Conservation (phyloP, 2,329 filamentous ascomycete species). For the Amauroascus verrucosus region DNA sequence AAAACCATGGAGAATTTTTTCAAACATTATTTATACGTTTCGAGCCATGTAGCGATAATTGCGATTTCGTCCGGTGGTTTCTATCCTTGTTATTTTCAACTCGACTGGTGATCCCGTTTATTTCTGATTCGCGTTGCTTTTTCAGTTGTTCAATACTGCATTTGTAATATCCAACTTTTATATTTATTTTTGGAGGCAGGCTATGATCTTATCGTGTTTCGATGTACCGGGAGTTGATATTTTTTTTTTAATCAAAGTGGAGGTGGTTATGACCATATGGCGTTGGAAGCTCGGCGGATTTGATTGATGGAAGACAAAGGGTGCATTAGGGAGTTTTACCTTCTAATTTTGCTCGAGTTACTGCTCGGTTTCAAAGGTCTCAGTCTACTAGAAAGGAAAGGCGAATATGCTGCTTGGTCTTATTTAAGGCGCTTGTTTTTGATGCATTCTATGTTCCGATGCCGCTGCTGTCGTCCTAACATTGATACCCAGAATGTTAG, state of each 20-base stretch:
- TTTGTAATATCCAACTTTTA: conserved; percentile 2
- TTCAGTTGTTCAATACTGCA: not conserved
- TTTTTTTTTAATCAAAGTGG: not conserved
- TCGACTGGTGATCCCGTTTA: not conserved
- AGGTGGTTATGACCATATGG: not conserved
- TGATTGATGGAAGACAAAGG: not conserved
- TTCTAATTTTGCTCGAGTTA: not conserved
- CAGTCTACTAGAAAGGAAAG: conserved; percentile 2
- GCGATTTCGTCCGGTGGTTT: not conserved
- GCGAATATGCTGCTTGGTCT: conserved; percentile 1
- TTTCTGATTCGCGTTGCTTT: not conserved
- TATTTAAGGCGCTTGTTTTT: not conserved
- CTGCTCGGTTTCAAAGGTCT: not conserved
- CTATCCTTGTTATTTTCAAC: not conserved
- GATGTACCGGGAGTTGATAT: not conserved
- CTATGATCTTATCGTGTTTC: not conserved
- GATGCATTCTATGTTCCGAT: not conserved
- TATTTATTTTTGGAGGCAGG: not conserved
- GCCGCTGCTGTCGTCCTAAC: conserved; percentile 1
- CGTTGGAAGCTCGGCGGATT: not conserved
- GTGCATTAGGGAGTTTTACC: conserved; percentile 8
- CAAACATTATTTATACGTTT: not conserved
- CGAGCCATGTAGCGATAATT: not conserved
- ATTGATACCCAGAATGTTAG: conserved; percentile 8
- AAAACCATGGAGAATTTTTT: not conserved